Evolutionary conservation across 2,329 filamentous ascomycete species (phyloP), one percentile per base, ranked within the genome.

Genomic region (Penicillium occitanis): DNA sequence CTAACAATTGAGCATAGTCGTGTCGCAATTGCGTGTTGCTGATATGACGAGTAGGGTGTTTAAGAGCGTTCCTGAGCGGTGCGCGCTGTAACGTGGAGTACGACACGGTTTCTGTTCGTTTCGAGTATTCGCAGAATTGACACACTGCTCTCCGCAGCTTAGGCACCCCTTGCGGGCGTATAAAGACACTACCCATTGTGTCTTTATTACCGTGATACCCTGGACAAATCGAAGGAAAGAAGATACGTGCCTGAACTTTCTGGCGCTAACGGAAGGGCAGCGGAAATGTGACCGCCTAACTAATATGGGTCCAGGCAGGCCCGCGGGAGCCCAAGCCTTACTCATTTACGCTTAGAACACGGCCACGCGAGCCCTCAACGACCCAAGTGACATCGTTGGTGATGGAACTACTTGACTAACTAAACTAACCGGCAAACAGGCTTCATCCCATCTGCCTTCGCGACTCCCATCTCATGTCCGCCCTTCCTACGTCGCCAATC

Each of bases 51-150:
- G 35, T 28, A 55, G 48, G 22, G 2, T 61, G 37, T 55, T 65
- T 58, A 25, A 33, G 40, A 35, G 51, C 44, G 51, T 63, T 62
- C n/a, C 64, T 51, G 11, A 50, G 19, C 28, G 64, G 40, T 55
- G 37, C 51, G 14, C 53, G 61, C 28, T 66, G 51, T 19, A 68
- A 65, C 55, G 65, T 65, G 50, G 60, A 50, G 14, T 72, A 68
- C 7, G 68, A 57, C 68, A 69, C 68, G 46, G 68, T 13, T 57
- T 65, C 42, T 35, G 69, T 48, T 70, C 58, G 73, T 57, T 70
- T 71, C 10, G 77, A 77, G 46, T 73, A 71, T 67, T 76, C 75
- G 65, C 78, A 80, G 46, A 79, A 73, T 69, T 80, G 78, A 50
- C 78, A 80, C 59, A 79, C 69, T 14, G 73, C 68, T 13, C 71